phyloP scores from a whole-genome alignment of 352 stramenopile genomes.

The Phytophthora cryptogea region DNA sequence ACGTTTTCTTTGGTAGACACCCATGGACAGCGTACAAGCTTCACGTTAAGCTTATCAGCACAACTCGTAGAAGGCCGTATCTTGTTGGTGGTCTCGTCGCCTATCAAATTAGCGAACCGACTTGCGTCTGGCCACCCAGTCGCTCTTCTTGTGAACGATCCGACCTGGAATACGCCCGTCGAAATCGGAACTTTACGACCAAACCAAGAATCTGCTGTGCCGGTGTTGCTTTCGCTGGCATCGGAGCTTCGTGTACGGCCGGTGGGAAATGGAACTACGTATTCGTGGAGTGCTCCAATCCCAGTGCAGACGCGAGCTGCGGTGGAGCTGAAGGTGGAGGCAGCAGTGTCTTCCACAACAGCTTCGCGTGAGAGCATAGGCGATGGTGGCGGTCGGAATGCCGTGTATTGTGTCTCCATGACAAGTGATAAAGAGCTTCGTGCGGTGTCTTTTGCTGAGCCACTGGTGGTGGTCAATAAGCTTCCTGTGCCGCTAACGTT shows the following conservation, averaged over 20 bases:
- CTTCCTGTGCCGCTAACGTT: slow-evolving; percentile 69
- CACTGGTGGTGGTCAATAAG: slow-evolving; percentile 83
- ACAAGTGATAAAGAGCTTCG: slow-evolving; percentile 70
- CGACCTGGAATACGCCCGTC: slow-evolving; percentile 71
- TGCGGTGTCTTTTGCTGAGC: slow-evolving; percentile 65
- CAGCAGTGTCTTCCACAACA: slow-evolving; percentile 37
- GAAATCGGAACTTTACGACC: slow-evolving; percentile 70
- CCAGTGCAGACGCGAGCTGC: slow-evolving; percentile 70
- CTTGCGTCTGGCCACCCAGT: slow-evolving; percentile 61
- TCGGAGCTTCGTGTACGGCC: slow-evolving; percentile 74
- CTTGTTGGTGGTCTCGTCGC: slow-evolving; percentile 76
- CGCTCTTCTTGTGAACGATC: slow-evolving; percentile 82
- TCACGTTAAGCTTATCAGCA: slow-evolving; percentile 63
- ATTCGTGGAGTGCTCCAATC: slow-evolving; percentile 77
- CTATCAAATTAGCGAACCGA: slow-evolving; percentile 76
- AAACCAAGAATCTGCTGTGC: slow-evolving; percentile 65
- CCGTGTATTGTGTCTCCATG: slow-evolving; percentile 74
- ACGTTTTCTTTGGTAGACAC: slow-evolving; percentile 68
- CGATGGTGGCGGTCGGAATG: slow-evolving; percentile 36
- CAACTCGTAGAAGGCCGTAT: slow-evolving; percentile 82
- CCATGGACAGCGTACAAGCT: slow-evolving; percentile 53
- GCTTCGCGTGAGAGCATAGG: slow-evolving; percentile 23
- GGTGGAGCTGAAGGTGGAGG: slow-evolving; percentile 68
- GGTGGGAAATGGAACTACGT: slow-evolving; percentile 39
- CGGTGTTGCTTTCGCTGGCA: slow-evolving; percentile 67